Evolutionary conservation across 345 rosid genomes (phyloP).

Genomic region (Eutrema yunnanense): DNA sequence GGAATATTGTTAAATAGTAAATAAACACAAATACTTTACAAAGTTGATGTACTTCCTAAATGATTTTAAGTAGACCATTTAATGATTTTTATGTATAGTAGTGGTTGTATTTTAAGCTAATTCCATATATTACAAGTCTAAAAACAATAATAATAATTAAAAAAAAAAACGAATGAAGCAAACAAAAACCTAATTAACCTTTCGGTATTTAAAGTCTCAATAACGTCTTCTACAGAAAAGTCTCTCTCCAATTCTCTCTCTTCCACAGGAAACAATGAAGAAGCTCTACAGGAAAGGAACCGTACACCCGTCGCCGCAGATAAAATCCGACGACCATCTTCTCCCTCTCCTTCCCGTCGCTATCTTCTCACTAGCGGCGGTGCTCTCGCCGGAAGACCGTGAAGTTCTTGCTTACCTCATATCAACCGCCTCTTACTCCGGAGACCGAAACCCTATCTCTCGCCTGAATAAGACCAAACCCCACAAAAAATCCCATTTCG

Average conservation of each 20-base stretch:
- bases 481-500: conserved; percentile 6
- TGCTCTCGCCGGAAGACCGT: conserved; percentile 57
- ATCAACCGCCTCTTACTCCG: conserved; percentile 35
- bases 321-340: conserved; percentile 45
- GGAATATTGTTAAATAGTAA: neutral
- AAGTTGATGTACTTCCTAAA: neutral
- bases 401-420: conserved; percentile 63
- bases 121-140: neutral
- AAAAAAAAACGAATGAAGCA: neutral
- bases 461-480: conserved; percentile 10
- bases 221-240: neutral
- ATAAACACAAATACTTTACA: too few relatives aligned
- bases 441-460: conserved; percentile 16
- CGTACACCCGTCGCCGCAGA: conserved; percentile 63
- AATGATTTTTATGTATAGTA: neutral
- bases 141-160: neutral
- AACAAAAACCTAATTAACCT: conserved; percentile 22
- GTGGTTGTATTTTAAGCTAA: neutral
- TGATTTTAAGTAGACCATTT: neutral
- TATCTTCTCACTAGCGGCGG: conserved; percentile 55
- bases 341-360: conserved; percentile 65
- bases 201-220: conserved; percentile 22
- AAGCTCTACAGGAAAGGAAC: conserved; percentile 65
- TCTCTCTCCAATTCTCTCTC: conserved; percentile 15
- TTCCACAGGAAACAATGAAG: conserved; percentile 43